These are phyloP conservation scores for Thielaviopsis populi DNA, from an alignment of 2,329 filamentous ascomycete genomes.

Conservation along the genomic window DNA sequence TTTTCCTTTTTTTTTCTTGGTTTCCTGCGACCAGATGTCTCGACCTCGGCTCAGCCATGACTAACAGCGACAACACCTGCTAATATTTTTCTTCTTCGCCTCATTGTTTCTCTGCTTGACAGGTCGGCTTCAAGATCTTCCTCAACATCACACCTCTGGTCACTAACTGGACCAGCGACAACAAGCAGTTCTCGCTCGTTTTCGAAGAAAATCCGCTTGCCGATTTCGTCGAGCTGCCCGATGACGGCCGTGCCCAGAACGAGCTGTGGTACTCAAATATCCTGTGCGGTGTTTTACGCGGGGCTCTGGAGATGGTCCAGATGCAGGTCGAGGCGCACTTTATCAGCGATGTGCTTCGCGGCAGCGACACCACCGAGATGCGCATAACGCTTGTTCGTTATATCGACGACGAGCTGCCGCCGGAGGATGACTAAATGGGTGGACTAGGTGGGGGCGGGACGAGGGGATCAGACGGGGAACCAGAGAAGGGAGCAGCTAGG, in stretches of 20 bases:
- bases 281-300: constrained; percentile 79
- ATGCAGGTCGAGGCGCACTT: constrained; percentile 98
- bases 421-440: constrained; percentile 66
- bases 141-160: constrained; percentile 89
- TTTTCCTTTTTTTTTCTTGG: background rate
- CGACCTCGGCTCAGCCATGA: background rate
- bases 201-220: constrained; percentile 96
- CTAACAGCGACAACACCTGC: background rate
- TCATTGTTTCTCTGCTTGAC: constrained; percentile 1
- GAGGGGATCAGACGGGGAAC: no score
- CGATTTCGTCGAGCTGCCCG: constrained; percentile 93
- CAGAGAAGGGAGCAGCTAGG: no score
- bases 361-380: constrained; percentile 96
- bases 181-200: constrained; percentile 87
- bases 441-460: no score
- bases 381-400: constrained; percentile 80
- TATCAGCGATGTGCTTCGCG: constrained; percentile 79
- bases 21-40: background rate
- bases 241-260: constrained; percentile 88
- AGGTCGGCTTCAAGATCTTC: constrained; percentile 99
- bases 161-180: constrained; percentile 91
- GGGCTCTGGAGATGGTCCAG: constrained; percentile 95
- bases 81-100: background rate
- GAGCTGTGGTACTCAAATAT: constrained; percentile 99
- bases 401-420: constrained; percentile 94